Evolutionary conservation across 805 yeast genomes (phyloP).

Genomic region (Sporopachydermia lactativora): DNA sequence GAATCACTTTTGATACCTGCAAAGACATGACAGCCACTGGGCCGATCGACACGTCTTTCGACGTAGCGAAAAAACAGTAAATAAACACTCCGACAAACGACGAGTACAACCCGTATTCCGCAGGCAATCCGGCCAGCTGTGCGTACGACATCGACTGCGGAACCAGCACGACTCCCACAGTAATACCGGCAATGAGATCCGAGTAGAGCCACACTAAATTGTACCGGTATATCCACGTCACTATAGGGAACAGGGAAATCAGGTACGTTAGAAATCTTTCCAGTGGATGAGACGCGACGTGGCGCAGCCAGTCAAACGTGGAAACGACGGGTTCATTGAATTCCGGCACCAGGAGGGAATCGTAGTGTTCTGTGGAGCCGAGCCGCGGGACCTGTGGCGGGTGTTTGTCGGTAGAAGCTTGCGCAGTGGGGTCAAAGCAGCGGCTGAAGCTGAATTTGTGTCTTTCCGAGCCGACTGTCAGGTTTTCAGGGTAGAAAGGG

Average conservation of each 20-base stretch:
- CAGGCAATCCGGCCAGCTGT: slow-evolving; percentile 61
- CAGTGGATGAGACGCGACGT: slow-evolving; percentile 25
- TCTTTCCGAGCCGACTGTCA: too few species aligned
- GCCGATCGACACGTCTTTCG: slow-evolving; percentile 91
- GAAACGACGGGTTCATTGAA: slow-evolving; percentile 16
- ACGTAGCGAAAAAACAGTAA: slow-evolving; percentile 85
- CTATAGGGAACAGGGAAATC: slow-evolving; percentile 60
- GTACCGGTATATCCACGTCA: slow-evolving; percentile 76
- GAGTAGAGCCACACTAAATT: slow-evolving; percentile 66
- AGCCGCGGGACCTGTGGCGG: not conserved
- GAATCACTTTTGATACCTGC: slow-evolving; percentile 68
- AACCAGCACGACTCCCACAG: slow-evolving; percentile 85
- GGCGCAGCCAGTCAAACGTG: slow-evolving; percentile 16
- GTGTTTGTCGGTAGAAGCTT: not conserved
- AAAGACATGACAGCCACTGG: slow-evolving; percentile 95
- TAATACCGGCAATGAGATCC: slow-evolving; percentile 82
- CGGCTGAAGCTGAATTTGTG: not conserved
- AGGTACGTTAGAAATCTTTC: slow-evolving; percentile 32
- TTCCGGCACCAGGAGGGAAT: slow-evolving; percentile 4
- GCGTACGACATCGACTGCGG: slow-evolving; percentile 97
- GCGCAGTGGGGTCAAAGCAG: not conserved
- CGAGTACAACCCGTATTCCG: slow-evolving; percentile 83
- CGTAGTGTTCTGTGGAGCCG: not conserved
- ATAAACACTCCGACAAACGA: slow-evolving; percentile 84
- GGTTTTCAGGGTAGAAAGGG: not conserved